Evolutionary conservation across 2,329 filamentous ascomycete genomes (phyloP), one percentile per base, ranked within the genome.

Genomic region (Seiridium unicorne): DNA sequence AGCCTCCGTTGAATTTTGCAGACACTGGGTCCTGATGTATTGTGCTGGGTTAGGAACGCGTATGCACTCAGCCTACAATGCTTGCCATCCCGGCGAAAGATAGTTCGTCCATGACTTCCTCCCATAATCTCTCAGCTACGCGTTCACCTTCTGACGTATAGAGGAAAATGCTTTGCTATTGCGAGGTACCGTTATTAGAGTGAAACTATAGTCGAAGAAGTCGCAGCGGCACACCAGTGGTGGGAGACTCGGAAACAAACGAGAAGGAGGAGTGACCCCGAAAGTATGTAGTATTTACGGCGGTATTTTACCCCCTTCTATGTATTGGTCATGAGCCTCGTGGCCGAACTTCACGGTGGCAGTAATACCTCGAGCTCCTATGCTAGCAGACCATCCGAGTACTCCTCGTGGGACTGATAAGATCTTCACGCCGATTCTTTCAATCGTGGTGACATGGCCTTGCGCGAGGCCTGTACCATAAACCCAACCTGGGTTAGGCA

Each of bases 401-500:
- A 55, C 13, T 9, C 35, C 10, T 7, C 18, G 35, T 18, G 26
- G 35, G 7, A 55, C 40, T 11, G 4, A 58, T 10, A 10, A 42
- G 34, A 35, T 40, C 36, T 5, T 60, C 58, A 10, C 36, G 4
- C 32, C 34, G 18, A 26, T 26, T 26, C 18, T 26, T 26, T 26
- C 18, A 36, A 36, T 38, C 1, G 53, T 44, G 11, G 36, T 18
- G 7, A 18, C 36, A n/a, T 35, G 51, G 36, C 47, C 54, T 9
- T 58, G 55, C 36, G 31, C 51, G 44, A 64, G 57, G 3, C 11
- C 44, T 5, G 62, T 63, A 32, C 62, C 62, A 6, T 36, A 57
- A 44, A 59, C 61, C 26, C 64, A 51, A 2, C 67, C 66, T 13
- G 67, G 67, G 40, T 65, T 66, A 44, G 58, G 56, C 55, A 63